These are phyloP conservation scores for Fermentozyma sake DNA, from an alignment of 1,139 yeast species.

Conservation along the genomic window DNA sequence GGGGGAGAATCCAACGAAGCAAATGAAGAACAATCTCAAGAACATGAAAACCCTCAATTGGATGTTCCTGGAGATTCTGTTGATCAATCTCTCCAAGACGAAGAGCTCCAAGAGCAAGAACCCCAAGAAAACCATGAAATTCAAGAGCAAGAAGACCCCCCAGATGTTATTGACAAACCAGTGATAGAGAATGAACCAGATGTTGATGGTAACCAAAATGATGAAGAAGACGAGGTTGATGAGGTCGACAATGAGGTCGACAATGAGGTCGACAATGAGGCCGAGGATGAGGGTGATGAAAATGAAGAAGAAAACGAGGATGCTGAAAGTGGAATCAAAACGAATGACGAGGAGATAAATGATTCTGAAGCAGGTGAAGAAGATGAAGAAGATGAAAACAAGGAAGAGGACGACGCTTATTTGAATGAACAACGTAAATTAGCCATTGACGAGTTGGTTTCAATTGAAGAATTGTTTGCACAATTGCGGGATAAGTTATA, in stretches of 20 bases:
- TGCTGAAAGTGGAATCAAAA: constrained; percentile 13
- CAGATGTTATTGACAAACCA: constrained; percentile 3
- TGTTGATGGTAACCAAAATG: constrained; percentile 1
- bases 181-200: constrained; percentile 5
- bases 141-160: constrained; percentile 9
- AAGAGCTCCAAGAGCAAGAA: constrained; percentile 7
- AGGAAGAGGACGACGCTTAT: constrained; percentile 30
- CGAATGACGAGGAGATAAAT: constrained; percentile 19
- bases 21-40: too few species aligned
- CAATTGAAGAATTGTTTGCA: constrained; percentile 84
- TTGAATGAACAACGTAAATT: constrained; percentile 50
- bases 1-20: too few species aligned
- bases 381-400: constrained; percentile 14
- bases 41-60: too few species aligned
- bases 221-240: constrained; percentile 5
- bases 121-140: constrained; percentile 8
- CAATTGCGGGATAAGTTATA: constrained; percentile 72
- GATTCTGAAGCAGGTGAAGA: constrained; percentile 24
- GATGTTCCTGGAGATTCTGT: too few species aligned
- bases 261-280: constrained; percentile 14
- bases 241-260: constrained; percentile 13
- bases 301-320: constrained; percentile 13
- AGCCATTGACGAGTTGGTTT: constrained; percentile 67
- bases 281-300: constrained; percentile 14
- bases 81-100: too few species aligned